Base-by-base conservation (phyloP, 108 stramenopile genomes). In the Cyclostephanos tholiformis region DNA sequence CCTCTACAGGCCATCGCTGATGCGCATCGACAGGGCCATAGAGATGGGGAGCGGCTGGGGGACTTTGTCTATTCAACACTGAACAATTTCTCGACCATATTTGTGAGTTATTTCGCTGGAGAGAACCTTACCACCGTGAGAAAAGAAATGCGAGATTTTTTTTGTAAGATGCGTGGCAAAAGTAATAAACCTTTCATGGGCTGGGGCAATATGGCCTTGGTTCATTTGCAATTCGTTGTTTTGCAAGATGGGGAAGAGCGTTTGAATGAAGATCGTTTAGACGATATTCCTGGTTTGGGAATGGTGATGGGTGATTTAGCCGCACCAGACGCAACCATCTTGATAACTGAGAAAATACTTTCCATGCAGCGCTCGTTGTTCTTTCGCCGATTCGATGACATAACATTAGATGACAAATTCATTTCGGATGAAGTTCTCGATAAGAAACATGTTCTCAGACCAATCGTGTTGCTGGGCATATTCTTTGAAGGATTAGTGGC, bases 1-100 rank as follows among this genome's bases (percentile, higher is more conserved):
- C 74, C 74, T 16, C 20, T 75, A 0, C 74, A 61, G 29, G 25
- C 48, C 32, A 14, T 75, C n/a, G 58, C 36, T 1, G 74, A 67
- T 16, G 43, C 58, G 14, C 58, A 60, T n/a, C 29, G 27, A 2
- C 38, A 52, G 10, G 65, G 74, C n/a, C 27, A 61, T 16, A 67
- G 38, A 19, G 6, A 14, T 46, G 74, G 46, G 29, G 35, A 62
- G 49, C 65, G 50, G 22, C 38, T 43, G 16, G 74, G 74, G 3
- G 74, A 75, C 27, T 19, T 43, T 10, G n/a, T 49, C 49, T 32
- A 22, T 6, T 23, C 66, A 6, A 20, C 22, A 7, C 10, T 43
- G 20, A 75, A 67, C 41, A 20, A 56, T 51, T 13, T 11, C 0
- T 29, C 49, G 49, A 6, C 46, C 26, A 32, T 25, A 22, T 14